Evolutionary conservation across 2,329 filamentous ascomycete species (phyloP), one percentile per base, ranked within the genome.

Genomic region (Dactylonectria estremocensis): DNA sequence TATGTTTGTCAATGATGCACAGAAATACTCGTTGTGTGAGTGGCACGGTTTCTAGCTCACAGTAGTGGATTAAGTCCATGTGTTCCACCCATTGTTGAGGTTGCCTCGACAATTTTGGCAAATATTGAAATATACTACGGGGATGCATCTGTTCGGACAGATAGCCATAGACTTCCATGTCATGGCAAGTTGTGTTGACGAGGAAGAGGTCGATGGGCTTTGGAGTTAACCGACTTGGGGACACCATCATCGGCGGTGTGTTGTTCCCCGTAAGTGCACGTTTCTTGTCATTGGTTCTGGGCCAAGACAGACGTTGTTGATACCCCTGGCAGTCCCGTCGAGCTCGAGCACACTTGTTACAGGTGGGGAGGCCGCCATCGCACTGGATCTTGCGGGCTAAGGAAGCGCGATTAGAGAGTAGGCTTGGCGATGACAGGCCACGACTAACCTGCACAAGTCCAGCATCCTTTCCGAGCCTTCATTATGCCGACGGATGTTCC

Each of bases 341-440:
- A 11, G 59, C 40, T 5, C 50, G 62, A 2, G 37, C 24, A 18
- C 72, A 74, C 35, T 53, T 71, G 16, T 52, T 3, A 20, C 72
- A 74, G 0, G 16, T 20, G 1, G 72, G 72, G 1, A 63, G 58
- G 3, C 24, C 20, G 13, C 68, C 53, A n/a, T 74, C 72, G 16
- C 72, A 74, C 20, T 61, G 67, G n/a, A 74, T 54, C 55, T 65
- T 74, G n/a, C 72, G 71, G 24, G 52, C 72, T 74, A 48, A 9
- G 24, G n/a, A 9, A 43, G 11, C 3, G 11, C 9, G 22, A 20
- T 72, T 52, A 72, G 61, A 33, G 40, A 24, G 16, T 7, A 28
- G 13, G 13, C 14, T 22, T 33, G 13, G n/a, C n/a, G 22, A 58
- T 16, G 5, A 3, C 6, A 24, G n/a, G 43, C 5, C 24, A 14